Percentiles rank a stretch among this genome's conserved stretches.
phyloP scores from a whole-genome alignment of 352 stramenopile species.

The Phytophthora macrochlamydospora region DNA sequence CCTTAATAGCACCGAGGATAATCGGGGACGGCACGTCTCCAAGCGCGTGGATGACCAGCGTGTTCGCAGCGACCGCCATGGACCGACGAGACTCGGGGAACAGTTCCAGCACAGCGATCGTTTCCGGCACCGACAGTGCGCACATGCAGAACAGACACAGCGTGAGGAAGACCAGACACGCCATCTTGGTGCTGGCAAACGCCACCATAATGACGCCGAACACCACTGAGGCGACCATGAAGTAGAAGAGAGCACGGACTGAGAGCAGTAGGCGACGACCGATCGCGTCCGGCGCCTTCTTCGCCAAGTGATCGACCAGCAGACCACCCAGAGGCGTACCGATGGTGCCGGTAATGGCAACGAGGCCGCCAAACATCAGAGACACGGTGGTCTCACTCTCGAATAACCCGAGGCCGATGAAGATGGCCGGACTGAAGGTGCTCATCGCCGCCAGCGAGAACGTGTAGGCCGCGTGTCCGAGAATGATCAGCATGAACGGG shows the following conservation, averaged over 20 bases:
- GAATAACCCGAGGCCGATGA: conserved; percentile 91
- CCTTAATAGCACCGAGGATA: conserved; percentile 93
- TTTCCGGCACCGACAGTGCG: conserved; percentile 74
- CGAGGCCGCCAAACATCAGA: conserved; percentile 86
- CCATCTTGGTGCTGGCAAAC: conserved; percentile 48
- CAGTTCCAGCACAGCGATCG: conserved; percentile 88
- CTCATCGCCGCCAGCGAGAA: conserved; percentile 88
- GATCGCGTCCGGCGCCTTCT: conserved; percentile 34
- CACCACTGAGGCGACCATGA: conserved; percentile 58
- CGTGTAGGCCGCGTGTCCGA: conserved; percentile 89
- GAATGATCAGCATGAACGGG: conserved; percentile 79
- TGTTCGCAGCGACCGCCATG: conserved; percentile 92
- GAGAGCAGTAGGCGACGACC: conserved; percentile 57
- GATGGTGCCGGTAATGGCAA: conserved; percentile 85
- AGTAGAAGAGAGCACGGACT: conserved; percentile 70
- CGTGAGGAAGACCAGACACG: conserved; percentile 74
- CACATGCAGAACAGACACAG: conserved; percentile 83
- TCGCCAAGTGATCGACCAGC: conserved; percentile 63
- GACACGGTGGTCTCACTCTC: conserved; percentile 82
- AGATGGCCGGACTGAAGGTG: conserved; percentile 88
- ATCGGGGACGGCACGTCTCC: conserved; percentile 95
- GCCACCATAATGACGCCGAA: conserved; percentile 70
- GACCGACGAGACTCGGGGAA: conserved; percentile 87
- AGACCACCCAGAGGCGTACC: conserved; percentile 89
- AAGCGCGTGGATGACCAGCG: conserved; percentile 91